Percentiles rank a stretch among this genome's conserved stretches.
phyloP scores from a whole-genome alignment of 1,284 basidiomycete species.

The Cutaneotrichosporon sp. region DNA sequence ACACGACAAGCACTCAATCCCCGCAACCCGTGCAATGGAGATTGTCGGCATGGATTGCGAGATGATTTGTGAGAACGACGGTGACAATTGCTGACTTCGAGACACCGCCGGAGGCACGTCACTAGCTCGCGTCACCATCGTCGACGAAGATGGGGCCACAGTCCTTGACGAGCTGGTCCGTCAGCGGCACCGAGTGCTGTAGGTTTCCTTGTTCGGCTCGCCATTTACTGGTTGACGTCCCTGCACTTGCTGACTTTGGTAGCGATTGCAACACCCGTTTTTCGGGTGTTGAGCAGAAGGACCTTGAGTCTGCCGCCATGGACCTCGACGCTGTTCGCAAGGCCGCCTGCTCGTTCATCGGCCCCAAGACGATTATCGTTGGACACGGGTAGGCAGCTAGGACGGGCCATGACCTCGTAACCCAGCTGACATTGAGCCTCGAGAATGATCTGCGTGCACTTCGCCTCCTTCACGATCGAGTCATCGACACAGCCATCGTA shows the following conservation, averaged over 20 bases:
- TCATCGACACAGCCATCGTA: constrained; percentile 75
- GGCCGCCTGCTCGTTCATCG: constrained; percentile 69
- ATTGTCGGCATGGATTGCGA: constrained; percentile 85
- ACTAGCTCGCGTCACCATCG: constrained; percentile 81
- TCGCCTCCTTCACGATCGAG: constrained; percentile 74
- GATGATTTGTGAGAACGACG: constrained; percentile 67
- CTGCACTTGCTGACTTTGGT: background rate
- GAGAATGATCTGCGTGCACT: constrained; percentile 89
- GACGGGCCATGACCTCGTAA: too few species aligned
- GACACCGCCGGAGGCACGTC: constrained; percentile 83
- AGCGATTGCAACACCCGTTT: constrained; percentile 87
- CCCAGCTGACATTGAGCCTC: too few species aligned
- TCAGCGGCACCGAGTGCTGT: constrained; percentile 79
- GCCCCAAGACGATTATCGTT: constrained; percentile 74
- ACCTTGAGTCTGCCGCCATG: constrained; percentile 63
- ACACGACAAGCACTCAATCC: constrained; percentile 14
- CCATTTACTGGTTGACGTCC: too few species aligned
- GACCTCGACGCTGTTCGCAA: constrained; percentile 67
- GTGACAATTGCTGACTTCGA: constrained; percentile 13
- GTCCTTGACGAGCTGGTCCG: constrained; percentile 80
- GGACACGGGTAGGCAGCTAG: constrained; percentile 66
- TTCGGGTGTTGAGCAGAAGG: constrained; percentile 73
- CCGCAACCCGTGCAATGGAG: constrained; percentile 58
- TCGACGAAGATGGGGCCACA: constrained; percentile 69
- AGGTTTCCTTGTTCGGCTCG: too few species aligned